phyloP scores from a whole-genome alignment of 345 rosid genomes.

The Euphorbia lathyris region DNA sequence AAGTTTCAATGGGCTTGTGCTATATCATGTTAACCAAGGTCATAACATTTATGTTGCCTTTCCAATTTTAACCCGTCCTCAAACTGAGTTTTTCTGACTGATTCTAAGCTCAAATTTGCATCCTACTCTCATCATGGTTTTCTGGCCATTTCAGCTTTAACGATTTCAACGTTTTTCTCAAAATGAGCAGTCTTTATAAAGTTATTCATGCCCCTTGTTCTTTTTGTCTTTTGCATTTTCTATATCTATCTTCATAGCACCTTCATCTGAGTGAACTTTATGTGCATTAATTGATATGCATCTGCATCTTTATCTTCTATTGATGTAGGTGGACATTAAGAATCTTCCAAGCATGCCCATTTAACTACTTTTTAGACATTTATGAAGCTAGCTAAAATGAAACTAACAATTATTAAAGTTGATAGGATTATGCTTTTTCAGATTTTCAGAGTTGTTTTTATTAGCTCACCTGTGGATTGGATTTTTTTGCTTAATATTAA shows the following conservation, averaged over 20 bases:
- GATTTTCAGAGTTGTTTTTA: background rate
- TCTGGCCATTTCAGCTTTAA: conserved; percentile 26
- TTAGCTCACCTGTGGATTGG: background rate
- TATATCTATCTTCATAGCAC: conserved; percentile 16
- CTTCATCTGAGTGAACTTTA: conserved; percentile 9
- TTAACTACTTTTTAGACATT: conserved; percentile 15
- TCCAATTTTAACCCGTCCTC: background rate
- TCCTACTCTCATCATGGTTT: conserved; percentile 9
- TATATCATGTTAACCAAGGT: conserved; percentile 1
- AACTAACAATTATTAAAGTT: conserved; percentile 2
- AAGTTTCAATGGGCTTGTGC: background rate
- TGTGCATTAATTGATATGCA: conserved; percentile 18
- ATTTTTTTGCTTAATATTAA: background rate
- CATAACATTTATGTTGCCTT: background rate
- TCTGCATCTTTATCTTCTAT: conserved; percentile 17
- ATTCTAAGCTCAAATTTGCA: background rate
- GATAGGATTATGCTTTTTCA: background rate
- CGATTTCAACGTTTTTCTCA: conserved; percentile 11
- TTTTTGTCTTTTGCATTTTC: conserved; percentile 23
- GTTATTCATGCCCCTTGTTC: conserved; percentile 22
- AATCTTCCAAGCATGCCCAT: conserved; percentile 18
- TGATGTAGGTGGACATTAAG: conserved; percentile 17
- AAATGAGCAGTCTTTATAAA: conserved; percentile 21
- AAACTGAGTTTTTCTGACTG: background rate
- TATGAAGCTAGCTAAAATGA: conserved; percentile 15